phyloP scores from a whole-genome alignment of 306 rosid genomes.

The Coriaria nepalensis region DNA sequence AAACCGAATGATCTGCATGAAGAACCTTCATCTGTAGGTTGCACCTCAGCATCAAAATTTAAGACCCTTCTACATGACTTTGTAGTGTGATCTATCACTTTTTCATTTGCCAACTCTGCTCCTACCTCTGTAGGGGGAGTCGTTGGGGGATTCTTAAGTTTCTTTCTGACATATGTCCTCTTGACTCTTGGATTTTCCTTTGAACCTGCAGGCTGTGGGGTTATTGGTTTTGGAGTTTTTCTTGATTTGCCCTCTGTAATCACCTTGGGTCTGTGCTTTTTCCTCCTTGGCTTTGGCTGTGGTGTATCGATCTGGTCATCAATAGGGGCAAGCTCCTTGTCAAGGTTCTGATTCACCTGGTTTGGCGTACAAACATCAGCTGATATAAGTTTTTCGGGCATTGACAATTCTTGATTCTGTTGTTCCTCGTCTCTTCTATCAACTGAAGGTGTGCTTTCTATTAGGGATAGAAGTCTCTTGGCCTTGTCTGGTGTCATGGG shows the following conservation, averaged over 20 bases:
- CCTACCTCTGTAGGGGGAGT: conserved; percentile 8
- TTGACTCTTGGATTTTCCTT: neutral
- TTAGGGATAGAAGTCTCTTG: neutral
- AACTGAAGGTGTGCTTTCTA: conserved; percentile 1
- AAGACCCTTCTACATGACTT: conserved; percentile 15
- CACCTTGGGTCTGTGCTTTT: conserved; percentile 17
- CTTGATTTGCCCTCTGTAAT: conserved; percentile 9
- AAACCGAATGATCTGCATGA: neutral
- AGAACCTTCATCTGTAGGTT: conserved; percentile 1
- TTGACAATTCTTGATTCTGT: conserved; percentile 1
- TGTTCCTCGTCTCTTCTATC: conserved; percentile 2
- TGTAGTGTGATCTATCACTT: conserved; percentile 1
- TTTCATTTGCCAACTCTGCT: conserved; percentile 9
- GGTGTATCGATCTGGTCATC: conserved; percentile 4
- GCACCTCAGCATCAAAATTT: conserved; percentile 7
- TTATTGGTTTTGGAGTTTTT: neutral
- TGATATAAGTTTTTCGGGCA: neutral
- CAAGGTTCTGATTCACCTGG: neutral
- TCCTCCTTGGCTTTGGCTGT: conserved; percentile 7
- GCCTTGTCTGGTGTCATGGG: conserved; percentile 11
- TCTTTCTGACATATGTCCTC: conserved; percentile 10
- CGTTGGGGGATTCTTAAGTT: conserved; percentile 3
- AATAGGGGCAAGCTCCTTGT: conserved; percentile 2
- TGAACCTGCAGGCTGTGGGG: conserved; percentile 4
- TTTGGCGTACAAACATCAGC: conserved; percentile 6